These are phyloP conservation scores for Candida endomychidarum DNA, from an alignment of 805 yeast genomes.

Conservation along the genomic window DNA sequence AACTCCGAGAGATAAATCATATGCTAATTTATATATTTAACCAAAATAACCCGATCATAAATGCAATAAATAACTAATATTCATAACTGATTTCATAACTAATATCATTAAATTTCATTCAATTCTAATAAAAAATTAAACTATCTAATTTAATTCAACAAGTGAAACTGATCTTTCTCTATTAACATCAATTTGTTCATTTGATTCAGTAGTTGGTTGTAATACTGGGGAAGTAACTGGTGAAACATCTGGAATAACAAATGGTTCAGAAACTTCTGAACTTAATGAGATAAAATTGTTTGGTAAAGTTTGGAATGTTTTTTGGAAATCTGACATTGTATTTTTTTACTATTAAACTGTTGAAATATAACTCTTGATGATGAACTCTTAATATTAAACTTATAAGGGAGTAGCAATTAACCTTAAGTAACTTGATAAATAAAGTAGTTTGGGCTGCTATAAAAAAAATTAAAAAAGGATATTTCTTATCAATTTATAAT, in stretches of 20 bases:
- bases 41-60: neutral
- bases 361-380: too few relatives aligned
- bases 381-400: too few relatives aligned
- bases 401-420: too few relatives aligned
- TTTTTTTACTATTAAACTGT: neutral
- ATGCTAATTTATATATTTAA: neutral
- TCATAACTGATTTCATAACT: conserved; percentile 2
- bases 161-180: conserved; percentile 22
- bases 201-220: conserved; percentile 8
- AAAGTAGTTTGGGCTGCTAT: too few relatives aligned
- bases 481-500: conserved; percentile 2
- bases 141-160: conserved; percentile 24
- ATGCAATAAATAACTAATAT: neutral
- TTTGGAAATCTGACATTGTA: conserved; percentile 15
- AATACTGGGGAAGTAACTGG: conserved; percentile 34
- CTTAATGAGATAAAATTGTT: conserved; percentile 52
- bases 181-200: conserved; percentile 7
- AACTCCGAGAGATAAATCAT: too few relatives aligned
- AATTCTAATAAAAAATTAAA: too few relatives aligned
- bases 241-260: conserved; percentile 62
- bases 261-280: conserved; percentile 58
- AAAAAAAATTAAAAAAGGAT: conserved; percentile 1
- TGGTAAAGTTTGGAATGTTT: conserved; percentile 14
- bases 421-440: neutral
- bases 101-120: conserved; percentile 1